phyloP scores from a whole-genome alignment of 2,329 filamentous ascomycete genomes.

The Aspergillus pseudonomiae region DNA sequence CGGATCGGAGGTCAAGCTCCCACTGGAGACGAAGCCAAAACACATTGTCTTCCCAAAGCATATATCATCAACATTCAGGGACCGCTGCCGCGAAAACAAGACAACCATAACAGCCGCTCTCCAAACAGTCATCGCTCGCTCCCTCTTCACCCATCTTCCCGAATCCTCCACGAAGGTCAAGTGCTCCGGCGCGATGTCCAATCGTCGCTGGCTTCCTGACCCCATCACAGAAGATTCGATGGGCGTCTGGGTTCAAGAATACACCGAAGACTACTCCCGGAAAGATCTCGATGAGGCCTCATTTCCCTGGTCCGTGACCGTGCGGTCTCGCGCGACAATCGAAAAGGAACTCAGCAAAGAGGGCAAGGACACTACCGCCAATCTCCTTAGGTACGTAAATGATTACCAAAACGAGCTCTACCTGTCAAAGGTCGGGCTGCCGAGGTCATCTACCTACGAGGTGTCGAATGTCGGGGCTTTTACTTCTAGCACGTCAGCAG shows the following conservation, averaged over 20 bases:
- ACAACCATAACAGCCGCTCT: constrained; percentile 48
- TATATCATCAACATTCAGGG: constrained; percentile 33
- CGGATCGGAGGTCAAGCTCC: constrained; percentile 30
- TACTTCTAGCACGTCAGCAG: constrained; percentile 11
- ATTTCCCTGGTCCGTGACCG: constrained; percentile 41
- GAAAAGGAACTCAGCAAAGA: constrained; percentile 27
- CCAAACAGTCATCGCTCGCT: constrained; percentile 42
- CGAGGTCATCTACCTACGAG: constrained; percentile 45
- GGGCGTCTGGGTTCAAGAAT: constrained; percentile 43
- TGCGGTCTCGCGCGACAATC: constrained; percentile 34
- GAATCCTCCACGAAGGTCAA: constrained; percentile 33
- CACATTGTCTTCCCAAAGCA: constrained; percentile 36
- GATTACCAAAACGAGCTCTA: constrained; percentile 43
- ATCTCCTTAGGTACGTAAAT: constrained; percentile 45
- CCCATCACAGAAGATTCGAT: constrained; percentile 40
- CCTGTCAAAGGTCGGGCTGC: constrained; percentile 41
- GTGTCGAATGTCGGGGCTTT: constrained; percentile 52
- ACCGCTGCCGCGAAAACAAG: constrained; percentile 38
- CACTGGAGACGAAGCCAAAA: constrained; percentile 31
- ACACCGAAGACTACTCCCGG: constrained; percentile 34
- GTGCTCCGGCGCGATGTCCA: constrained; percentile 41
- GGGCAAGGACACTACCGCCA: constrained; percentile 38
- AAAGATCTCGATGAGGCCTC: constrained; percentile 11
- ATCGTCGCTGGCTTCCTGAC: constrained; percentile 41
- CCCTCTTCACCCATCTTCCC: constrained; percentile 39